Percentiles rank a stretch among this genome's conserved stretches.
phyloP scores from a whole-genome alignment of 2,329 filamentous ascomycete species.

The Fusarium veterinarium region DNA sequence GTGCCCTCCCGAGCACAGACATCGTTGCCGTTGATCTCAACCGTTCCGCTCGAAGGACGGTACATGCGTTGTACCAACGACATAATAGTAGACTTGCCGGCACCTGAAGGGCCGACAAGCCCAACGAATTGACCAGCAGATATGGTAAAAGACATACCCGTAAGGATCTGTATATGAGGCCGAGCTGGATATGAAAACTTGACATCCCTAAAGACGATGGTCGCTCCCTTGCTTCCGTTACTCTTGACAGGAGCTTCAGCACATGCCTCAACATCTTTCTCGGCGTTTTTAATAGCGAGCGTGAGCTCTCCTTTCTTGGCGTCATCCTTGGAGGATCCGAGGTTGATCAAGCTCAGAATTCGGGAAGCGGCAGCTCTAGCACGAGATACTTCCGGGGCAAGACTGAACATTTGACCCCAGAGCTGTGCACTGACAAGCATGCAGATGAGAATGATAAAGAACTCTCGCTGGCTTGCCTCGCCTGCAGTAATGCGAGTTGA shows the following conservation, averaged over 20 bases:
- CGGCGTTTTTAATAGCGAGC: constrained; percentile 11
- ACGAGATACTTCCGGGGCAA: constrained; percentile 79
- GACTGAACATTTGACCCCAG: constrained; percentile 79
- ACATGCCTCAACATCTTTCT: constrained; percentile 55
- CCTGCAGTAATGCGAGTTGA: constrained; percentile 75
- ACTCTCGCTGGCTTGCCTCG: constrained; percentile 72
- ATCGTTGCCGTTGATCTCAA: constrained; percentile 60
- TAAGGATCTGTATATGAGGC: constrained; percentile 67
- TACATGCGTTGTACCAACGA: constrained; percentile 65
- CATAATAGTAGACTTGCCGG: constrained; percentile 75
- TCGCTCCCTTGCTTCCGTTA: constrained; percentile 52
- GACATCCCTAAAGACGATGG: constrained; percentile 68
- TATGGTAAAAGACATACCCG: constrained; percentile 66
- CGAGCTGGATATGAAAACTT: constrained; percentile 74
- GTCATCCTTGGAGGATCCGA: constrained; percentile 51
- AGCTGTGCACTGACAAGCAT: constrained; percentile 79
- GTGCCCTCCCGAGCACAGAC: constrained; percentile 56
- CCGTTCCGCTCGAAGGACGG: constrained; percentile 53
- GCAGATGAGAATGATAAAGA: constrained; percentile 78
- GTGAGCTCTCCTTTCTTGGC: constrained; percentile 24
- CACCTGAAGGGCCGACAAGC: constrained; percentile 73
- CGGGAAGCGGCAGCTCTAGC: constrained; percentile 71
- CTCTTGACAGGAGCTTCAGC: constrained; percentile 44
- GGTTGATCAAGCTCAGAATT: constrained; percentile 63
- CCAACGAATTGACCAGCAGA: constrained; percentile 70